Base-by-base conservation (phyloP, 352 stramenopile species). In the Phytophthora tubulina region DNA sequence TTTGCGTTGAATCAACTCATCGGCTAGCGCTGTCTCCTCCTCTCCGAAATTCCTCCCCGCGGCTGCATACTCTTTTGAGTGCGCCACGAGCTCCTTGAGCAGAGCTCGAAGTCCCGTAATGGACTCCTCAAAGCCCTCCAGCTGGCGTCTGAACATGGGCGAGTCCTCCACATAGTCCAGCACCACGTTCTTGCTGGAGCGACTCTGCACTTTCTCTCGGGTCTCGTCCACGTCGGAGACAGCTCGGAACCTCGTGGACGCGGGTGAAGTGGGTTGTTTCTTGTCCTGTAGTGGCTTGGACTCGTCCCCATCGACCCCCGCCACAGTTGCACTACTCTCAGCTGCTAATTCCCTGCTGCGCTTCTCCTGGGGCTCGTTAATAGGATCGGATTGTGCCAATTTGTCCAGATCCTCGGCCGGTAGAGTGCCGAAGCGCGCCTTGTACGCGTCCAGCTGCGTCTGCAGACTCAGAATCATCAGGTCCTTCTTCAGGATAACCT, bases 91-190 rank as follows among this genome's bases (percentile, higher is more conserved):
- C 65, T 95, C 88, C 36, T 89, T 90, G 11, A 96, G 53, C 14
- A 96, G 63, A 0, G 73, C 72, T 8, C 86, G 80, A 0, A 96
- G 69, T 1, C 87, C 88, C 1, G 79, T 76, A 4, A 95, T 76
- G 30, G 87, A 91, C 36, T 94, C 88, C 32, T 96, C 90, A 45
- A 94, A 91, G 17, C 83, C 78, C 57, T 96, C 90, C 15, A 96
- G 48, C 51, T 94, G 86, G 4, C 88, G 79, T 0, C 90, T 76
- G 63, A 95, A 96, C 87, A 94, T 94, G 48, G 90, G 90, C 58
- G 90, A 96, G 73, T 96, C 90, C 51, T 92, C 85, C 6, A 93
- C 86, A 69, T 90, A 96, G 73, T 96, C 86, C 36, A 96, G 77
- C 60, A 92, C 88, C 41, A 96, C 82, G 60, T 95, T 93, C 57